Conservation (phyloP, 441 rosid genomes). For the Adansonia madagascariensis region DNA sequence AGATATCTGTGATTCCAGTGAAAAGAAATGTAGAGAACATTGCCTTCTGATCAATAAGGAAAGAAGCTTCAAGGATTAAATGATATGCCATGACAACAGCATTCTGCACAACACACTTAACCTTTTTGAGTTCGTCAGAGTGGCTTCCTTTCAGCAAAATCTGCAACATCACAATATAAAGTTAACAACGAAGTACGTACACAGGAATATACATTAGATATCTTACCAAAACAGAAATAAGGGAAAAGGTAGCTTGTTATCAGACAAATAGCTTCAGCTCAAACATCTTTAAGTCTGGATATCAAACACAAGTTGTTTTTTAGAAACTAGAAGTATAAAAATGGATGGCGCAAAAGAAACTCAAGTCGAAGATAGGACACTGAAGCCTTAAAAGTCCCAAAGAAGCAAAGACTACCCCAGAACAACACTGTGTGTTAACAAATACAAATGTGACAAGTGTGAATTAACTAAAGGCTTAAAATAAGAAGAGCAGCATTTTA, state of each 20-base stretch:
- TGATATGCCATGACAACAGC: slow-evolving; percentile 78
- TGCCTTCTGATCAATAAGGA: slow-evolving; percentile 79
- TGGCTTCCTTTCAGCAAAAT: slow-evolving; percentile 90
- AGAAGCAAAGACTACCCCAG: slow-evolving; percentile 3
- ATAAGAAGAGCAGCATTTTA: background rate
- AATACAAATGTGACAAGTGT: background rate
- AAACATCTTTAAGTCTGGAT: background rate
- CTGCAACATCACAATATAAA: slow-evolving; percentile 45
- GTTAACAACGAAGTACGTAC: slow-evolving; percentile 10
- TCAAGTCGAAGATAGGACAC: slow-evolving; percentile 18
- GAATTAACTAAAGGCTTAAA: background rate
- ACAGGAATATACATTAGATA: background rate
- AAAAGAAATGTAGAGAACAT: slow-evolving; percentile 75
- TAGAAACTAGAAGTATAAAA: slow-evolving; percentile 16
- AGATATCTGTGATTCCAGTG: slow-evolving; percentile 39
- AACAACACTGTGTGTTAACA: background rate
- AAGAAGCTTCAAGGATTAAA: slow-evolving; percentile 90
- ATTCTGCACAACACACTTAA: slow-evolving; percentile 77
- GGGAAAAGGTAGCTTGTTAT: background rate
- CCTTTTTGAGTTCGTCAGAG: slow-evolving; percentile 76
- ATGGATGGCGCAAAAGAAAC: slow-evolving; percentile 7
- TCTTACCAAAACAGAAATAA: slow-evolving; percentile 8
- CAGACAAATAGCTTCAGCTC: slow-evolving; percentile 10
- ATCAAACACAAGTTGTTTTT: slow-evolving; percentile 2
- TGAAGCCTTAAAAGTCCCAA: background rate